Percentiles rank a stretch among this genome's conserved stretches.
Evolutionary conservation across 1,139 yeast genomes (phyloP).

Genomic region (Hanseniaspora gamundiae): DNA sequence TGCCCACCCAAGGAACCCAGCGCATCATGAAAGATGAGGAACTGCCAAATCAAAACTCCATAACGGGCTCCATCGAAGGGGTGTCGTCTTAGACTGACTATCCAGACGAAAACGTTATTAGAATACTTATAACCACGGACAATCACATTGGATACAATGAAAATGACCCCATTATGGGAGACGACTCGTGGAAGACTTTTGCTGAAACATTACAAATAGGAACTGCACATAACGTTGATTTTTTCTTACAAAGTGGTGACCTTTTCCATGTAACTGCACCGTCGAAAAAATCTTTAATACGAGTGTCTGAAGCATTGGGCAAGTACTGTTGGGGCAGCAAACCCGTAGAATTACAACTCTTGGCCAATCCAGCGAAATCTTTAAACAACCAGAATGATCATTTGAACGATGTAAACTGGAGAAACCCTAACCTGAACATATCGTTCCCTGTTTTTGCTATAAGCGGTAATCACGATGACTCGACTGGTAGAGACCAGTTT

Average conservation of each 20-base stretch:
- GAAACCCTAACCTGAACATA: conserved; percentile 80
- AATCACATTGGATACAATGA: conserved; percentile 94
- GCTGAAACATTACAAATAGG: conserved; percentile 51
- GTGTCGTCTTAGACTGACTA: conserved; percentile 8
- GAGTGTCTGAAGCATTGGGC: conserved; percentile 66
- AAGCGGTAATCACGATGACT: conserved; percentile 90
- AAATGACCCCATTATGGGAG: conserved; percentile 79
- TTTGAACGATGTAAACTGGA: conserved; percentile 66
- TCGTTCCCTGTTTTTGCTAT: conserved; percentile 91
- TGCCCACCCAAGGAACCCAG: no score
- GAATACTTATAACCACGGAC: conserved; percentile 79
- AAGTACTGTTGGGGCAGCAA: conserved; percentile 70
- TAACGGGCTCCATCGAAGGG: neutral
- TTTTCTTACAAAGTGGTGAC: conserved; percentile 89
- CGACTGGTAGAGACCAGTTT: conserved; percentile 78
- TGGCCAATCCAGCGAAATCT: conserved; percentile 64
- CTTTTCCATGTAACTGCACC: conserved; percentile 87
- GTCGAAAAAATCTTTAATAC: conserved; percentile 70
- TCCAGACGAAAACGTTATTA: conserved; percentile 44
- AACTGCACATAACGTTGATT: conserved; percentile 56
- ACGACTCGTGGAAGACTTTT: conserved; percentile 81
- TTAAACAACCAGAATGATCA: conserved; percentile 35
- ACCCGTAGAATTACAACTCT: conserved; percentile 75
- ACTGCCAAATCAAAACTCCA: neutral
- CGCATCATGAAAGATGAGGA: neutral